Conservation (phyloP, 2,329 filamentous ascomycete species). For the Didymosphaeria variabile region DNA sequence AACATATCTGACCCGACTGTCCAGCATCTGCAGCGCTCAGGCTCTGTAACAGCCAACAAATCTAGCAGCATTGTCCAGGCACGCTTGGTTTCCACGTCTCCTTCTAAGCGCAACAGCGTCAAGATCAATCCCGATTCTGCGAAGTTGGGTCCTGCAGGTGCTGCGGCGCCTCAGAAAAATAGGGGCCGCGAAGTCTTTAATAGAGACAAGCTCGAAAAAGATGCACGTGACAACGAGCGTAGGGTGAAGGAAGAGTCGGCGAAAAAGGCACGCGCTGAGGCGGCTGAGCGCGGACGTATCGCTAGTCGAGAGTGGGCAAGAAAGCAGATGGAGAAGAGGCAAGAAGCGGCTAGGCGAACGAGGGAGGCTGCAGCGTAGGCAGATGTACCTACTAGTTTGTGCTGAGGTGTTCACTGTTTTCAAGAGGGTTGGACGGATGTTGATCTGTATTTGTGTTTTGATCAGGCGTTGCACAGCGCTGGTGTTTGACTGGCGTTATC, state of each 20-base stretch:
- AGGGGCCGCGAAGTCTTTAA: constrained; percentile 59
- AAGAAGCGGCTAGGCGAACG: constrained; percentile 22
- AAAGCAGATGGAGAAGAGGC: constrained; percentile 54
- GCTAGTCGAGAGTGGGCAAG: constrained; percentile 60
- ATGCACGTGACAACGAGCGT: constrained; percentile 51
- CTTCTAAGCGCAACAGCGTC: constrained; percentile 37
- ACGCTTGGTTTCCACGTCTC: constrained; percentile 31
- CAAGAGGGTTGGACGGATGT: background rate
- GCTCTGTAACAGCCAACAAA: constrained; percentile 31
- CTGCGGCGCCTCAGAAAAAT: constrained; percentile 34
- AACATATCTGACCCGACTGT: constrained; percentile 26
- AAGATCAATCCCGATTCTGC: constrained; percentile 20
- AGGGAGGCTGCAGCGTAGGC: background rate
- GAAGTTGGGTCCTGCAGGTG: constrained; percentile 42
- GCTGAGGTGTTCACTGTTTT: background rate
- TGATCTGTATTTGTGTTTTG: background rate
- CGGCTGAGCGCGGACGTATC: constrained; percentile 56
- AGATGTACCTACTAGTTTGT: no score
- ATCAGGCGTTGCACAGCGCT: background rate
- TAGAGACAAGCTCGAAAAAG: constrained; percentile 53
- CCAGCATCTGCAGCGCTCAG: constrained; percentile 27
- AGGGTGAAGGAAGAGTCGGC: constrained; percentile 59
- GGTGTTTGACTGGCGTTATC: background rate
- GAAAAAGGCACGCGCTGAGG: constrained; percentile 56
- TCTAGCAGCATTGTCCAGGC: constrained; percentile 33